Evolutionary conservation across 2,329 filamentous ascomycete genomes (phyloP), one percentile per base, ranked within the genome.

Genomic region (Colletotrichum incanum): DNA sequence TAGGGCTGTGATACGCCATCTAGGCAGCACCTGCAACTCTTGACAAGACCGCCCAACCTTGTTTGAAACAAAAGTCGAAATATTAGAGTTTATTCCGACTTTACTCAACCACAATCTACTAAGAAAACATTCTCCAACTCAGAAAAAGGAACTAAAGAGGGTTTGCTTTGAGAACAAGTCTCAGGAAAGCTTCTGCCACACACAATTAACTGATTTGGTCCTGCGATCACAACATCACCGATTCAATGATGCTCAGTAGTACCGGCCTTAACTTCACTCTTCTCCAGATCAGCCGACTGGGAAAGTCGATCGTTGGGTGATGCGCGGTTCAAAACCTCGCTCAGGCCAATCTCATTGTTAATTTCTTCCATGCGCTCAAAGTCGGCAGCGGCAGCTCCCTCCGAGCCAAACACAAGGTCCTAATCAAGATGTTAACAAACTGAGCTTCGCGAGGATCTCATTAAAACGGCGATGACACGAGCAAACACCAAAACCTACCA

Each of bases 361-460:
- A 94, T 93, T 79, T 92, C 89, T n/a, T 87, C 86, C 91, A 94
- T 94, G 37, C 92, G 87, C 81, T 93, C 90, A 65, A 88, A 86
- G 77, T 94, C 92, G 1, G 90, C 89, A 60, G 89, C 86, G 0
- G 92, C 92, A 3, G 89, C 87, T n/a, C 92, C 91, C 73, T 90
- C 88, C 3, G 87, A 89, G 16, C 91, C 91, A 75, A 93, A 93
- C 50, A 93, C 86, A 23, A 91, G 84, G 75, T 93, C 92, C 88
- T 87, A 47, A 1, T 1, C 0, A 2, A 43, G 11, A n/a, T 20
- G 11, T 69, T 18, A 45, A 50, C 67, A 39, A 58, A 16, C 5
- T 9, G n/a, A 34, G 39, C 18, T 23, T 6, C 1, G 28, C 31
- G 12, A 20, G 3, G 20, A 20, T 6, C 2, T 23, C 31, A 16